A percentile compares a stretch with the other conserved stretches of the same genome.
phyloP scores from a whole-genome alignment of 1,284 basidiomycete genomes.

The Caloboletus inedulis region DNA sequence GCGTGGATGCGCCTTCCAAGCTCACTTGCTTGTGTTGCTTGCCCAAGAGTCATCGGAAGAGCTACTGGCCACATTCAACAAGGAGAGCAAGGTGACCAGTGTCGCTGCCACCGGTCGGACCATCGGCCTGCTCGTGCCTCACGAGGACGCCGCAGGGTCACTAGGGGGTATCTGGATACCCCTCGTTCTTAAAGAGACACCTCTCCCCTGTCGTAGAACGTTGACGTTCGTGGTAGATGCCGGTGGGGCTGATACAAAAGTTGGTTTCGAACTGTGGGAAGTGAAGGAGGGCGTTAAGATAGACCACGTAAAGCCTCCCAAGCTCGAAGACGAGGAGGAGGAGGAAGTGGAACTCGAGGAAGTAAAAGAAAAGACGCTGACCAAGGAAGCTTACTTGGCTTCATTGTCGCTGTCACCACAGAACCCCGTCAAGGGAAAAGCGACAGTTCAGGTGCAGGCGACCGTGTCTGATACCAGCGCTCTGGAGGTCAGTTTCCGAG shows the following conservation, averaged over 20 bases:
- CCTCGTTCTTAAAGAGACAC: constrained; percentile 69
- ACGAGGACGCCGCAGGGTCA: constrained; percentile 41
- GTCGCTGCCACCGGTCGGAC: constrained; percentile 63
- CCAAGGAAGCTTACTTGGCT: constrained; percentile 60
- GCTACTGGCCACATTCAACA: constrained; percentile 50
- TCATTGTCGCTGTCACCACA: constrained; percentile 52
- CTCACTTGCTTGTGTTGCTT: constrained; percentile 61
- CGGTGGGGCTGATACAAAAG: constrained; percentile 45
- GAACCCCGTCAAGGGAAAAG: constrained; percentile 48
- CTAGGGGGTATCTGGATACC: constrained; percentile 65
- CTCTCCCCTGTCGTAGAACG: constrained; percentile 74
- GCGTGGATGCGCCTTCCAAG: constrained; percentile 86
- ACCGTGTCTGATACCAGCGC: constrained; percentile 48
- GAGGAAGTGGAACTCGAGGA: constrained; percentile 63
- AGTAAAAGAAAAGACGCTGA: constrained; percentile 59
- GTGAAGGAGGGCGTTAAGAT: constrained; percentile 78
- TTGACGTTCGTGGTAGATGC: constrained; percentile 70
- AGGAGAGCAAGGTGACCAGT: constrained; percentile 43
- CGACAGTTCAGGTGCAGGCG: constrained; percentile 63
- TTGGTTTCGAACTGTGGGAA: constrained; percentile 87
- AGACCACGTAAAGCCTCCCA: constrained; percentile 58
- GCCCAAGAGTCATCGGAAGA: constrained; percentile 49
- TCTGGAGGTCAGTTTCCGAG: constrained; percentile 48
- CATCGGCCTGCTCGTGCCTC: constrained; percentile 81
- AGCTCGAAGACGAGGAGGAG: constrained; percentile 50